Conservation (phyloP, 192 early-diverging fungal genomes). For the Backusella psychrophila region DNA sequence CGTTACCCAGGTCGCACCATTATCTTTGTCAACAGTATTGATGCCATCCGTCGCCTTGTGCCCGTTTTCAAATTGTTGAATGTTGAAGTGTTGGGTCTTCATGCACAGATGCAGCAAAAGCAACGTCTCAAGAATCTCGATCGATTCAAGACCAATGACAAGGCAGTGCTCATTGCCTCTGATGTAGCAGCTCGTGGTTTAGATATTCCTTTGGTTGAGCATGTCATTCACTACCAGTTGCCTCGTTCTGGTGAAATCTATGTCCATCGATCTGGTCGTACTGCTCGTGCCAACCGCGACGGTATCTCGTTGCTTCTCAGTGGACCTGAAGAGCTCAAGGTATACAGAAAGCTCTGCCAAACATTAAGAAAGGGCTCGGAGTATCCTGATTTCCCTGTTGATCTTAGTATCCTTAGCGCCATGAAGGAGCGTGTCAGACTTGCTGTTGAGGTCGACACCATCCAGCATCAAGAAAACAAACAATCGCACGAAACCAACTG, state of each 20-base stretch:
- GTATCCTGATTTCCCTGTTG: conserved; percentile 79
- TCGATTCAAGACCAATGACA: conserved; percentile 66
- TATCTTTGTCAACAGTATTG: conserved; percentile 96
- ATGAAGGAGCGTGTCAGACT: conserved; percentile 78
- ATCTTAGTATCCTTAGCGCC: conserved; percentile 61
- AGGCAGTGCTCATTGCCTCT: conserved; percentile 86
- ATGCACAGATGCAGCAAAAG: conserved; percentile 96
- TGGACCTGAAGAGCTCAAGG: conserved; percentile 78
- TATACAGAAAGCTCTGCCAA: conserved; percentile 83
- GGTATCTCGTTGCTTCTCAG: conserved; percentile 83
- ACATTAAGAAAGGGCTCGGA: conserved; percentile 73
- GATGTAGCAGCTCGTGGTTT: conserved; percentile 97
- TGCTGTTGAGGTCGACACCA: conserved; percentile 78
- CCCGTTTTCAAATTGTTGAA: conserved; percentile 77
- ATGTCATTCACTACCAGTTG: conserved; percentile 95
- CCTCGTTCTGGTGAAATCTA: conserved; percentile 93
- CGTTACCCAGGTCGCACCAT: conserved; percentile 88
- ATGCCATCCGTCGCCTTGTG: conserved; percentile 83
- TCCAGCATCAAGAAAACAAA: conserved; percentile 79
- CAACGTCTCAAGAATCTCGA: conserved; percentile 94
- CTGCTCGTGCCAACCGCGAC: conserved; percentile 81
- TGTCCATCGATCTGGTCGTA: conserved; percentile 93
- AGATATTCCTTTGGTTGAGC: conserved; percentile 90
- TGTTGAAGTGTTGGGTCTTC: conserved; percentile 77
- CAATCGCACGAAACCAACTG: conserved; percentile 64